Evolutionary conservation across 805 yeast species (phyloP), one percentile per base, ranked within the genome.

Genomic region (Kuraishia borneana): DNA sequence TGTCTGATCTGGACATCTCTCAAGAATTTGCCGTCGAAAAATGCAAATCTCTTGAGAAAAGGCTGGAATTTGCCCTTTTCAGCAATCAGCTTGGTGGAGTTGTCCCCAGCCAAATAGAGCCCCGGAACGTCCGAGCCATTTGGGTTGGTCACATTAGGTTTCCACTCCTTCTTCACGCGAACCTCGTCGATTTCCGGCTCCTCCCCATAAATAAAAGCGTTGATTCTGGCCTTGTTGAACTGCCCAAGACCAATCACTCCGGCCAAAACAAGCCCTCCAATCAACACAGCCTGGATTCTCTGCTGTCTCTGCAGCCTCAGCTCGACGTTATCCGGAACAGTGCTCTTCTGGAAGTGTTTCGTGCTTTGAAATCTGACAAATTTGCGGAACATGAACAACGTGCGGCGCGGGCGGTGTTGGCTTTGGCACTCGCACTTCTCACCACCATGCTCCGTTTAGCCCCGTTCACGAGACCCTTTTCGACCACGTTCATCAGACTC

Each of bases 91-190:
- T 53, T 51, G 29, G 56, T 44, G 20, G 53, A 36, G 46, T 76
- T 73, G 40, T 63, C 66, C 33, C 88, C 89, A 69, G 83, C 76
- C 12, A 70, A 46, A 43, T 76, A 78, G 6, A 80, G 56, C 6
- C 85, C 83, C 0, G 79, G 78, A 3, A 60, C 61, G 1, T 52
- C 40, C 4, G 68, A 56, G 27, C 53, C 56, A 27, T 61, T 58
- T 12, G 56, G 50, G 35, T 60, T 57, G 2, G 65, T 48, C 1
- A 59, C 31, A 26, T 46, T 44, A 4, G 8, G 20, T 10, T 22
- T 25, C 18, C 26, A 16, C 38, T 42, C 45, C 19, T 36, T 34
- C 35, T 46, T 44, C 12, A 56, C 40, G 14, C 48, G 16, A 13
- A 10, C 7, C 28, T n/a, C n/a, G n/a, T n/a, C n/a, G n/a, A n/a